Evolutionary conservation across 2,329 filamentous ascomycete genomes (phyloP).

Genomic region (Xylaria sp.): DNA sequence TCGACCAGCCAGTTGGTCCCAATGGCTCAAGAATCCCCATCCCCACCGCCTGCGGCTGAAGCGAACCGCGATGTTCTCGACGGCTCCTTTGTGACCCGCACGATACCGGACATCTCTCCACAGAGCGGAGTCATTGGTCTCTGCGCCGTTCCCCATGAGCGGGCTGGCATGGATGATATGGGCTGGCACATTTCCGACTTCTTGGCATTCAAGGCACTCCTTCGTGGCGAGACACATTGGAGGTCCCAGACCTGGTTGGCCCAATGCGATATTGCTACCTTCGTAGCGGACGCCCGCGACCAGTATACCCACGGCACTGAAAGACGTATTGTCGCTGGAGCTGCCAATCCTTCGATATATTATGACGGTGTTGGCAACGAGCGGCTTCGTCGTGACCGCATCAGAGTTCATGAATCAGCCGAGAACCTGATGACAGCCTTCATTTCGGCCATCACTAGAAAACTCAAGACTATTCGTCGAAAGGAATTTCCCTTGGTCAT

Average conservation of each 20-base stretch:
- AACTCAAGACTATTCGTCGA: conserved; percentile 15
- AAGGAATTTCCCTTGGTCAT: conserved; percentile 26
- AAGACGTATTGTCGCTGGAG: conserved; percentile 25
- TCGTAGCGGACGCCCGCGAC: conserved; percentile 24
- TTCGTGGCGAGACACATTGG: conserved; percentile 21
- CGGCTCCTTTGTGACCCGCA: conserved; percentile 27
- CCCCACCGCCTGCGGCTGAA: not conserved
- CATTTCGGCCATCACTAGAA: conserved; percentile 17
- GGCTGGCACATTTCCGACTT: conserved; percentile 37
- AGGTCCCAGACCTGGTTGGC: conserved; percentile 33
- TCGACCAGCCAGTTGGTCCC: conserved; percentile 1
- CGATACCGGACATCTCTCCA: conserved; percentile 24
- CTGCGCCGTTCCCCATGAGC: conserved; percentile 31
- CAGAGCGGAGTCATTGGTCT: conserved; percentile 29
- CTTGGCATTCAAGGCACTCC: conserved; percentile 34
- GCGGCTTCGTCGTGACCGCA: conserved; percentile 21
- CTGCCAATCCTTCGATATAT: conserved; percentile 1
- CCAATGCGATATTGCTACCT: conserved; percentile 25
- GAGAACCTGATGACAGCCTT: conserved; percentile 26
- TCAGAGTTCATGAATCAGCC: conserved; percentile 26
- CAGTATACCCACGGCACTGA: conserved; percentile 30
- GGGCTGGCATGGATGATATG: conserved; percentile 28
- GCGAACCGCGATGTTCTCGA: conserved; percentile 13
- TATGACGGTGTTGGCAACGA: not conserved
- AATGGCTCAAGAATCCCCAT: conserved; percentile 8